Evolutionary conservation across 139 green algal genomes (phyloP).

Genomic region (Trebouxia sp.): DNA sequence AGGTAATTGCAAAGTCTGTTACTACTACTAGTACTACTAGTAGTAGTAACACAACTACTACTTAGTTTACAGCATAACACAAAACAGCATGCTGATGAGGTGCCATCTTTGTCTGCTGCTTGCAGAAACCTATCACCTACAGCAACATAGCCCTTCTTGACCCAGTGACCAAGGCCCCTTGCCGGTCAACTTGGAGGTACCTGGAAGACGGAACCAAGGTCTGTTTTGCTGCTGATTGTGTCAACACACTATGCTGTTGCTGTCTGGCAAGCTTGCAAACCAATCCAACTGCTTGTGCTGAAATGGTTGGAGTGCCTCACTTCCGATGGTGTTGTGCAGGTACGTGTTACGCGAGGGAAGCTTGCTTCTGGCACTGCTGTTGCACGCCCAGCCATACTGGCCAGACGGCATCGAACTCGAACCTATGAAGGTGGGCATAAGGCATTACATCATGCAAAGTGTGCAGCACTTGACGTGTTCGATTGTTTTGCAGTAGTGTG

Average conservation of each 20-base stretch:
- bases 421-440: constrained; percentile 11
- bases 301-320: constrained; percentile 7
- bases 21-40: no score
- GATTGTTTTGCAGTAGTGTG: not conserved
- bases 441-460: no score
- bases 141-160: constrained; percentile 82
- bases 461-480: not conserved
- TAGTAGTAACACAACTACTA: not conserved
- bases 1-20: no score
- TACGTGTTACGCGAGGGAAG: constrained; percentile 60
- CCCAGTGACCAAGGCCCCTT: constrained; percentile 63
- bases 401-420: not conserved
- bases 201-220: constrained; percentile 77
- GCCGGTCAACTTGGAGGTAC: constrained; percentile 57
- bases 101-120: not conserved
- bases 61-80: not conserved
- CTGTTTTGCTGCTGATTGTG: no score
- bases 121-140: constrained; percentile 72
- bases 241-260: no score
- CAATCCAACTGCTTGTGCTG: not conserved
- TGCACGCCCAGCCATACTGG: not conserved
- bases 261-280: not conserved
- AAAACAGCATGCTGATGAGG: not conserved
- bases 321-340: constrained; percentile 18
- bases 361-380: constrained; percentile 58